Conservation (phyloP, 2,329 filamentous ascomycete genomes). For the Colletotrichum sp. region DNA sequence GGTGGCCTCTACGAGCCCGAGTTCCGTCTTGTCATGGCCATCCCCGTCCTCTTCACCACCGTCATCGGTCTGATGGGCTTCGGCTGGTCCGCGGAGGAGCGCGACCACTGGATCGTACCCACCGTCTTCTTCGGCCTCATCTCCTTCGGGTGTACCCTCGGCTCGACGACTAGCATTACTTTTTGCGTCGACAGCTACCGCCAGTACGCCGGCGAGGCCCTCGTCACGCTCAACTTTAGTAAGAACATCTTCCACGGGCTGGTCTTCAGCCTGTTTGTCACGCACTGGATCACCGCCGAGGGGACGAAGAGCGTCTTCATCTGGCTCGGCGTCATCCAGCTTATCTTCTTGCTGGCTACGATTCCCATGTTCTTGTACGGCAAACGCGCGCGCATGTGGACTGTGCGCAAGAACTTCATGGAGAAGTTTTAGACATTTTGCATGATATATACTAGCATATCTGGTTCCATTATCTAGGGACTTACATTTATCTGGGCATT, state of each 20-base stretch:
- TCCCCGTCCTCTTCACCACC: slow-evolving; percentile 79
- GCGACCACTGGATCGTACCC: slow-evolving; percentile 86
- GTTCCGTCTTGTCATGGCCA: slow-evolving; percentile 87
- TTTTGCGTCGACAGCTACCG: slow-evolving; percentile 94
- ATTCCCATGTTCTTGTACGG: slow-evolving; percentile 96
- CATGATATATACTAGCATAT: background rate
- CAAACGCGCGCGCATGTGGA: slow-evolving; percentile 94
- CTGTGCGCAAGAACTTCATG: slow-evolving; percentile 83
- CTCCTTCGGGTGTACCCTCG: slow-evolving; percentile 90
- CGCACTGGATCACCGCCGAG: slow-evolving; percentile 77
- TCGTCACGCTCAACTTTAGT: slow-evolving; percentile 92
- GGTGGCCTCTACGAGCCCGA: slow-evolving; percentile 96
- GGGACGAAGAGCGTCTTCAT: slow-evolving; percentile 82
- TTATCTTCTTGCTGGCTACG: slow-evolving; percentile 74
- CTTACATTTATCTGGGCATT: background rate
- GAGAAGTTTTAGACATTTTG: slow-evolving; percentile 64
- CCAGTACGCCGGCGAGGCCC: slow-evolving; percentile 90
- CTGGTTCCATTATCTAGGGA: background rate
- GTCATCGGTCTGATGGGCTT: slow-evolving; percentile 91
- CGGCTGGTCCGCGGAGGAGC: slow-evolving; percentile 84
- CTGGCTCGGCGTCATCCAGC: slow-evolving; percentile 84
- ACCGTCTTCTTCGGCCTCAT: slow-evolving; percentile 92
- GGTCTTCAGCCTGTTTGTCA: slow-evolving; percentile 88
- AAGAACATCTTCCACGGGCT: slow-evolving; percentile 95
- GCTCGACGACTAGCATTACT: slow-evolving; percentile 89